Evolutionary conservation across 1,284 basidiomycete species (phyloP), one percentile per base, ranked within the genome.

Genomic region (Leccinum griseonigrum): DNA sequence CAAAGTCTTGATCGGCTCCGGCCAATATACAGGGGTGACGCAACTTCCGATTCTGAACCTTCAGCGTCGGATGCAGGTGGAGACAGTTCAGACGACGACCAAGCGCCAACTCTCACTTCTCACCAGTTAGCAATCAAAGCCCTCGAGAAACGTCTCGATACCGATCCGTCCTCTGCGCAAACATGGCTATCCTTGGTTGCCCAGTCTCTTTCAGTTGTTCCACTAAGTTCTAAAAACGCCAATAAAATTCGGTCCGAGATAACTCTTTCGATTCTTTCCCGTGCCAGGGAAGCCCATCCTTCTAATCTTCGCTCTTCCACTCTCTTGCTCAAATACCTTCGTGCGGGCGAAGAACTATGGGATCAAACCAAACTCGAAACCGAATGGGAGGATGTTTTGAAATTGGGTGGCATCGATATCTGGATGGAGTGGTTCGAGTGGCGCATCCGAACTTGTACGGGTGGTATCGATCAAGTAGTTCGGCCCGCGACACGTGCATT

Each of bases 371-470:
- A 85, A 74, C 67, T 88, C 10, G 64, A 71, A 22, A 75, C 78
- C 13, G 88, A 94, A 68, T 95, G 93, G 93, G 86, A 90, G 56
- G 79, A 83, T 46, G 85, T 89, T 1, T 74, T 91, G 63, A 79
- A 77, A 64, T 68, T 81, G 9, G 81, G 80, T 46, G 76, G 78
- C 38, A 77, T 83, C 34, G 78, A 80, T 58, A 78, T 91, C 16
- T 87, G 84, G 83, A 81, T 90, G 74, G 87, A 87, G 64, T 93
- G 89, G 90, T 69, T 91, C 5, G 88, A 90, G 66, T 92, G 88
- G 90, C 80, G 81, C 59, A 82, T 88, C 34, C 77, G 83, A 31
- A 80, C 67, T 51, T 76, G 74, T 38, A 74, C 63, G 36, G 74
- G 75, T 59, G 83, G 81, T 6, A 70, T 88, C 31, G 79, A 83